Percentiles rank a stretch among this genome's conserved stretches.
These are phyloP conservation scores for Fonsecaea erecta DNA, from an alignment of 2,329 filamentous ascomycete genomes.

Conservation along the genomic window DNA sequence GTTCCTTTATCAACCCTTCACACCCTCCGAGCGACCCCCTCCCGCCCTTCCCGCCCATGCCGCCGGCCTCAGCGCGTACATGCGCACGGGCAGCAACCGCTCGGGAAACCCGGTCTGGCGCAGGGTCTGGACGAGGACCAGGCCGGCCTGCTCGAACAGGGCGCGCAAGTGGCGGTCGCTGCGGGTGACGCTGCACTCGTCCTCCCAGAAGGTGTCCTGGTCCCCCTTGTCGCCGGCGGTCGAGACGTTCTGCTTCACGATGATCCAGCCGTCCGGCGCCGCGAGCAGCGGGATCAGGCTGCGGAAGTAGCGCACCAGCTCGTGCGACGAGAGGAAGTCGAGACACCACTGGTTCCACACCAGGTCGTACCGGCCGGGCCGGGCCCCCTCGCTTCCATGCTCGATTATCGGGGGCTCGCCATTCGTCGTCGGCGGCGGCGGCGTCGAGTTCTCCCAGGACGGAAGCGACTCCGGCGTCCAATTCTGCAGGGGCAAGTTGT, in stretches of 20 bases:
- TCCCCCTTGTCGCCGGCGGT: constrained; percentile 54
- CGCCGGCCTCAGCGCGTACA: constrained; percentile 72
- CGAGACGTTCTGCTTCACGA: constrained; percentile 81
- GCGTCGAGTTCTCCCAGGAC: constrained; percentile 39
- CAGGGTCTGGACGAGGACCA: constrained; percentile 72
- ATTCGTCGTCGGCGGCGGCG: too few species aligned
- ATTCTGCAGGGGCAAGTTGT: constrained; percentile 28
- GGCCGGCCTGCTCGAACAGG: constrained; percentile 71
- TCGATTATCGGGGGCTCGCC: too few species aligned
- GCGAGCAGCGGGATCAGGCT: constrained; percentile 62
- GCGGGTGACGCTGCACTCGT: constrained; percentile 78
- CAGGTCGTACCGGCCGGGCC: constrained; percentile 71
- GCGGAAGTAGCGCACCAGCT: constrained; percentile 70
- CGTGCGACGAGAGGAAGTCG: constrained; percentile 75
- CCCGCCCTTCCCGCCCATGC: too few species aligned
- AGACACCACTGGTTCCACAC: constrained; percentile 94
- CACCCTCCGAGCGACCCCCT: too few species aligned
- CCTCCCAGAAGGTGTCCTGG: constrained; percentile 75
- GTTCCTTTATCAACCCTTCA: too few species aligned
- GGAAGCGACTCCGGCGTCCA: constrained; percentile 24
- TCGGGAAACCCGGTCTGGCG: constrained; percentile 73
- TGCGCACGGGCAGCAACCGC: constrained; percentile 71
- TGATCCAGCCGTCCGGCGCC: constrained; percentile 56
- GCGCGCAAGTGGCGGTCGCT: constrained; percentile 71
- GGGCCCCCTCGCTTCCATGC: too few species aligned